Evolutionary conservation across 2,329 filamentous ascomycete genomes (phyloP), one percentile per base, ranked within the genome.

Genomic region (Elsinoe batatas): DNA sequence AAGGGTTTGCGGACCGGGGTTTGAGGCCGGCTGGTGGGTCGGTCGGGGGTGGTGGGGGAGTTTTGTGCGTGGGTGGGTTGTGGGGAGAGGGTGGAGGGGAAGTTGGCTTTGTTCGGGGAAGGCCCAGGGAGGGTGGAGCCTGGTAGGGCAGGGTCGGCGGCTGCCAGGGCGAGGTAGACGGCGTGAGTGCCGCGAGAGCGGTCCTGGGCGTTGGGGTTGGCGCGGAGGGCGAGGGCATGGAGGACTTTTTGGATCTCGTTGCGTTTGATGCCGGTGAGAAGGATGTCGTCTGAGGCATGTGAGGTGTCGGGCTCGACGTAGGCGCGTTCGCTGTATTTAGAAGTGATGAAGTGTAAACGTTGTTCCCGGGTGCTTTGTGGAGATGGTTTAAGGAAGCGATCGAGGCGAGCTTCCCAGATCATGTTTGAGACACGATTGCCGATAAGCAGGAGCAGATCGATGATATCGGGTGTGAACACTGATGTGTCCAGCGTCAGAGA

Each of bases 381-480:
- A 0, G 77, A 74, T 3, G 89, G 90, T 67, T 95, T 97, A 44
- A 80, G 65, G 5, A 79, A 74, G 20, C 79, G 79, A 58, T 96
- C 89, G 20, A 97, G 77, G 59, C 76, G 87, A 12, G 90, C 85
- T 73, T 98, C 93, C 89, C 91, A 98, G 17, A 98, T 79, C 84
- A 91, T 91, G 71, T 98, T 98, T 64, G 91, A 93, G 53, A 96
- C 83, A 51, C 91, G 83, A 68, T 98, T 98, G 59, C 94, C 94
- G 60, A 98, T 83, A 57, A 91, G 83, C 57, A 96, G 76, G 40
- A 98, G 79, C 47, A 98, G 79, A 67, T 98, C 94, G 68, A 98
- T 87, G 68, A 97, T 95, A 75, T 98, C 94, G 63, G 88, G 85
- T 3, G 93, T 97, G 69, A 98, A 98, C 0, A 91, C 96, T 54